A percentile compares a stretch with the other conserved stretches of the same genome.
Conservation (phyloP, 2,329 filamentous ascomycete genomes). For the Aschersonia sp. region DNA sequence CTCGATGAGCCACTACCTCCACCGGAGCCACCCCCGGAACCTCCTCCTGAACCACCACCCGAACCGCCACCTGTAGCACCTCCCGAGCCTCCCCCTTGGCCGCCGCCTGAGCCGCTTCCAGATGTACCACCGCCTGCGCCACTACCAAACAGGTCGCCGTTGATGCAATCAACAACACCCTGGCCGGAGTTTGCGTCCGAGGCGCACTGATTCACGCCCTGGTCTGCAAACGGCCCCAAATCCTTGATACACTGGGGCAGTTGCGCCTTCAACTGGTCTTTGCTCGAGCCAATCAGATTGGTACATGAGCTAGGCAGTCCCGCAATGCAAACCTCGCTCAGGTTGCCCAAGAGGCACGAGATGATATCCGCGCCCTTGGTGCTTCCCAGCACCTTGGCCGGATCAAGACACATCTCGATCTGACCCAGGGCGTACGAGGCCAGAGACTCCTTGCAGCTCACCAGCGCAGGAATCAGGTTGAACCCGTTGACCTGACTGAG, state of each 20-base stretch:
- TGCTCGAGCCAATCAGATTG: not conserved
- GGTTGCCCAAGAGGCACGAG: slow-evolving; percentile 1
- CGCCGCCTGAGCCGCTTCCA: not conserved
- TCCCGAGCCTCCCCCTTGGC: not conserved
- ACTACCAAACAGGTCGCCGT: not conserved
- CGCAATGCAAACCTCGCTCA: slow-evolving; percentile 2
- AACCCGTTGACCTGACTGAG: slow-evolving; percentile 2
- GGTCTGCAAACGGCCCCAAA: slow-evolving; percentile 3
- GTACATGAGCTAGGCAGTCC: slow-evolving; percentile 4
- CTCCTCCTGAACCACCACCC: not conserved
- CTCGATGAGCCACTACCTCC: not conserved
- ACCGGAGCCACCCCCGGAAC: not conserved
- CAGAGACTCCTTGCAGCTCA: slow-evolving; percentile 1
- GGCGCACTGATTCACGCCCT: not conserved
- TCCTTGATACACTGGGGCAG: slow-evolving; percentile 1
- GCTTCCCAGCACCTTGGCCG: not conserved
- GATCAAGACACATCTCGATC: slow-evolving; percentile 2
- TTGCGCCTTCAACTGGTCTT: not conserved
- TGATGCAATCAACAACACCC: not conserved
- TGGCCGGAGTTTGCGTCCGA: not conserved
- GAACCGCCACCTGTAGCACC: not conserved
- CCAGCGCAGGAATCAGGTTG: not conserved
- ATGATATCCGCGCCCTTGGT: slow-evolving; percentile 1
- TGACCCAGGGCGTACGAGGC: not conserved
- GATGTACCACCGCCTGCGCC: not conserved